phyloP scores from a whole-genome alignment of 345 rosid species.

The Gossypium bickii region DNA sequence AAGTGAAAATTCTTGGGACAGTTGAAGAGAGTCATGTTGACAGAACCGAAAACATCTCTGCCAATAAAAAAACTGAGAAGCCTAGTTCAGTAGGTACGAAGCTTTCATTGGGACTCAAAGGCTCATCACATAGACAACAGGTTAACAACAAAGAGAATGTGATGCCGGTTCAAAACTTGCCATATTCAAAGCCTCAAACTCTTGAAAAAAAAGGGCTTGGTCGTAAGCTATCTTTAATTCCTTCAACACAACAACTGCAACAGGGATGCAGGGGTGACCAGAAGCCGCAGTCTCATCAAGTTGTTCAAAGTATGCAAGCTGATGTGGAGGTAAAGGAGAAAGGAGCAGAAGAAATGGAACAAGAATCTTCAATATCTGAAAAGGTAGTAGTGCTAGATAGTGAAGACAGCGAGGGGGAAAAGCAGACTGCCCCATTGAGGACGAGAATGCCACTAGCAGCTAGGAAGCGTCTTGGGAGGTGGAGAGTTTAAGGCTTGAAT shows the following conservation, averaged over 20 bases:
- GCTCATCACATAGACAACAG: neutral
- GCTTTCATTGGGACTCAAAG: constrained; percentile 9
- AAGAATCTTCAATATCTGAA: constrained; percentile 36
- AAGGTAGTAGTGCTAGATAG: constrained; percentile 60
- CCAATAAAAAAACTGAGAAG: constrained; percentile 1
- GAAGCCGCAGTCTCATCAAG: constrained; percentile 17
- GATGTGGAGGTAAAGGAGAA: constrained; percentile 18
- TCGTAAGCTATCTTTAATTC: constrained; percentile 29
- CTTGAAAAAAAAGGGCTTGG: constrained; percentile 21
- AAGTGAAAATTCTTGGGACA: neutral
- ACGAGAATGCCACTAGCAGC: constrained; percentile 28
- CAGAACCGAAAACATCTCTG: neutral
- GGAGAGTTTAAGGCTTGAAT: constrained; percentile 28
- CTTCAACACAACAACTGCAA: constrained; percentile 19
- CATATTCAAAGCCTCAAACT: constrained; percentile 19
- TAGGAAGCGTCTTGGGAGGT: constrained; percentile 29
- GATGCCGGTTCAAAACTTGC: constrained; percentile 15
- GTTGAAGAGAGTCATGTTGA: neutral
- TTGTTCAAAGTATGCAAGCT: constrained; percentile 10
- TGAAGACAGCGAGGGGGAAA: constrained; percentile 73
- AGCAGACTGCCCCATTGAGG: constrained; percentile 25
- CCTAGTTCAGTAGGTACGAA: neutral
- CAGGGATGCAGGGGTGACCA: neutral
- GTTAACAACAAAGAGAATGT: constrained; percentile 28
- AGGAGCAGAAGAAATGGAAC: constrained; percentile 26